A percentile compares a stretch with the other conserved stretches of the same genome.
Conservation (phyloP, 225 moss, liverwort and hornwort species). For the Pleurozium schreberi region DNA sequence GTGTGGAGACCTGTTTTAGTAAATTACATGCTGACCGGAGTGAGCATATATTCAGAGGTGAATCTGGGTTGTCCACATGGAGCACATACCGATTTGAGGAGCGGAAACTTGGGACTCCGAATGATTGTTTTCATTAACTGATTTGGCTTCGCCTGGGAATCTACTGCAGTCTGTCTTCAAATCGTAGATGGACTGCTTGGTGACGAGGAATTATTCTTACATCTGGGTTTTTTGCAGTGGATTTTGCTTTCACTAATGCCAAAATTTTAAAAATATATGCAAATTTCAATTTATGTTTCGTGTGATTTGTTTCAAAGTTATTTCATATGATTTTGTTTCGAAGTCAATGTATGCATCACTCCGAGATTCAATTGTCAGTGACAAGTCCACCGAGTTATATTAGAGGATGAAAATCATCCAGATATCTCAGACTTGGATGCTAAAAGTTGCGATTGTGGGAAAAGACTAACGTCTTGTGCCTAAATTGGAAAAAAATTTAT, state of each 20-base stretch:
- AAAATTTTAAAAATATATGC: neutral
- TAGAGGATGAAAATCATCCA: neutral
- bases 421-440: neutral
- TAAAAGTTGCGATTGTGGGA: neutral
- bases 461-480: neutral
- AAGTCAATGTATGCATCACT: neutral
- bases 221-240: rapidly evolving
- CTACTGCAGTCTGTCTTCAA: neutral
- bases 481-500: neutral
- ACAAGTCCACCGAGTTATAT: neutral
- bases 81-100: neutral
- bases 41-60: neutral
- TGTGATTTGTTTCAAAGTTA: too few species aligned
- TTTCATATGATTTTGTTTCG: too few species aligned
- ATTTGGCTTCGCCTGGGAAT: neutral
- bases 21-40: neutral
- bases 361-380: neutral
- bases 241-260: neutral
- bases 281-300: too few species aligned
- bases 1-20: neutral
- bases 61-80: neutral
- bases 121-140: neutral
- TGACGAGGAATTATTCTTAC: neutral
- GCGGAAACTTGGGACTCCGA: neutral
- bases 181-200: neutral